Percentiles rank a stretch among this genome's conserved stretches.
Conservation (phyloP, 331 rosid species). For the Telfairia occidentalis region DNA sequence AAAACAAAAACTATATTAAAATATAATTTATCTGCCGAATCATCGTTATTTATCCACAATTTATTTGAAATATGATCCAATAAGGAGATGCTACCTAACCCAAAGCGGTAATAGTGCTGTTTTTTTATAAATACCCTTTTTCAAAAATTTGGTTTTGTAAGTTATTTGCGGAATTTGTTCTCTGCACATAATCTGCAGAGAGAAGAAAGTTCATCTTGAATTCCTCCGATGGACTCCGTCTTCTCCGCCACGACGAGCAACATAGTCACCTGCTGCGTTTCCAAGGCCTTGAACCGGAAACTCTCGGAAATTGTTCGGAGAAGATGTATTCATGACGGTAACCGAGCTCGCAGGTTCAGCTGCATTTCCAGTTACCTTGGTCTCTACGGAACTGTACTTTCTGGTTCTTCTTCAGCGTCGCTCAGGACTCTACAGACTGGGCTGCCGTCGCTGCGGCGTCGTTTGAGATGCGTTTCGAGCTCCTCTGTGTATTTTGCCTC, state of each 20-base stretch:
- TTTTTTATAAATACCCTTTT: background rate
- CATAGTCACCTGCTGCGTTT: constrained; percentile 19
- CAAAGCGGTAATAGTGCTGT: background rate
- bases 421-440: constrained; percentile 13
- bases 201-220: background rate
- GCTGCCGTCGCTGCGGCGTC: constrained; percentile 21
- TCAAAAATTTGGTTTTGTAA: background rate
- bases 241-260: constrained; percentile 26
- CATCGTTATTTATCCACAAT: background rate
- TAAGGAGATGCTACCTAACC: background rate
- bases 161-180: background rate
- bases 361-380: constrained; percentile 19
- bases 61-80: background rate
- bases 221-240: constrained; percentile 37
- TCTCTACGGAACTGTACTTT: constrained; percentile 18
- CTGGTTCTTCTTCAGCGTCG: constrained; percentile 16
- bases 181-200: background rate
- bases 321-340: constrained; percentile 15
- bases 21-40: too few species aligned
- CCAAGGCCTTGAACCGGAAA: constrained; percentile 36
- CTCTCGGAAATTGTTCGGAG: constrained; percentile 17
- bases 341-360: constrained; percentile 27
- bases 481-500: constrained; percentile 41
- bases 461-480: constrained; percentile 34
- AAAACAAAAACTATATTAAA: too few species aligned